Base-by-base conservation (phyloP, 257 asterid species). In the Penstemon barbatus region DNA sequence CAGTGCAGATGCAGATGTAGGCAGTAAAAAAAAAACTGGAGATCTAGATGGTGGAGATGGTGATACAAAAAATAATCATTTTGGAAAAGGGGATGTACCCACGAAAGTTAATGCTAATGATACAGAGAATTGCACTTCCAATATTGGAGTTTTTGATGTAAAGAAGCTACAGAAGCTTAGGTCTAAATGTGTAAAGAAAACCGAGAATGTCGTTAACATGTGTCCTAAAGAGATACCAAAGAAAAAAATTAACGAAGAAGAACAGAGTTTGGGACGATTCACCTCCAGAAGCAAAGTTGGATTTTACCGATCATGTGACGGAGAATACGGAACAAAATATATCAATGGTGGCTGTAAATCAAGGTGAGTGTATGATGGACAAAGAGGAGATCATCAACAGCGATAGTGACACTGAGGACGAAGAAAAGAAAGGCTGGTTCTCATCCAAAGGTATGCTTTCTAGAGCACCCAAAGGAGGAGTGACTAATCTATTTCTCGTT, bases 301-400 rank as follows among this genome's bases (percentile, higher is more conserved):
- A 93, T 80, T 93, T 82, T 74, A 90, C 97, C 7, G 92, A 88
- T 88, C 87, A 85, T 8, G 79, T 44, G 79, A 75, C 82, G 79
- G 98, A 84, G 87, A 81, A 88, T 80, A 88, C 81, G 79, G 89
- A 84, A 74, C 80, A 85, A 33, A 85, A 76, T 69, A 58, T 80
- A 50, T 64, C 90, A 42, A 86, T 80, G 73, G 88, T 84, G 42
- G 83, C 85, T 12, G 77, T 77, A 70, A 87, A 80, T 75, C 80
- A 79, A 56, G 97, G 95, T 63, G 95, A 85, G 83, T 91, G 99
- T 82, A 86, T 85, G 97, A 94, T 94, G 99, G 99, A 94, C 82
- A 83, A 71, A 78, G 99, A 89, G 70, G 99, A 94, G 81, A 74
- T 84, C 41, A 11, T 89, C 72, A 89, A 91, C 77, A 89, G 96